Evolutionary conservation across 2,329 filamentous ascomycete species (phyloP), one percentile per base, ranked within the genome.

Genomic region (Xylaria sp.): DNA sequence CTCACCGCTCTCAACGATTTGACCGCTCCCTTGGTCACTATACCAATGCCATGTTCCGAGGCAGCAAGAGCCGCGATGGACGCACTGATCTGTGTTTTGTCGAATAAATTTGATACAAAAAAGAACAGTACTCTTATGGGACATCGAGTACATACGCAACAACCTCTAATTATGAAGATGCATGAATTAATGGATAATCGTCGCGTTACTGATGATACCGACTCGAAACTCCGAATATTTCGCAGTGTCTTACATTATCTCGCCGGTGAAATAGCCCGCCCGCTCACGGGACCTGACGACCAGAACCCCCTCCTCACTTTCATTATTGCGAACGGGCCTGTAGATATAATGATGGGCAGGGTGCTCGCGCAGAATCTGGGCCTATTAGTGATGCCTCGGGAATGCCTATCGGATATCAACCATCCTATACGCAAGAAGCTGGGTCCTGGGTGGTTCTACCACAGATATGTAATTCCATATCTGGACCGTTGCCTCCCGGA

Each of bases 401-500:
- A 77, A 38, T 75, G 69, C 38, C 54, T 78, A 10, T 69, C 68
- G 5, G 69, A 71, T 27, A 63, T 67, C 45, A 75, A 76, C 61
- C 75, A 77, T 42, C 72, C 74, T 1, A 51, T 72, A 22, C 61
- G 62, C 13, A 77, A 75, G 61, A 69, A 72, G 38, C 62, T 78
- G 9, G 67, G 69, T 20, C 67, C 69, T 3, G 70, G 69, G 13
- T 77, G 75, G 75, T 66, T 77, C 13, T 77, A 77, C 57, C 68
- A 73, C 39, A 64, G 66, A 33, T 59, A 62, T 11, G 71, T 86
- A 0, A 73, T 77, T 58, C 75, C 73, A 7, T 76, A 79, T 3
- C 73, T 85, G 1, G 73, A 79, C 36, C 66, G 76, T 2, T 85
- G 85, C 9, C 79, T 82, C 42, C 80, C 80, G 1, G 69, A 58